Conservation (phyloP, 2,329 filamentous ascomycete genomes). For the Aotearoamyces nothofagi region DNA sequence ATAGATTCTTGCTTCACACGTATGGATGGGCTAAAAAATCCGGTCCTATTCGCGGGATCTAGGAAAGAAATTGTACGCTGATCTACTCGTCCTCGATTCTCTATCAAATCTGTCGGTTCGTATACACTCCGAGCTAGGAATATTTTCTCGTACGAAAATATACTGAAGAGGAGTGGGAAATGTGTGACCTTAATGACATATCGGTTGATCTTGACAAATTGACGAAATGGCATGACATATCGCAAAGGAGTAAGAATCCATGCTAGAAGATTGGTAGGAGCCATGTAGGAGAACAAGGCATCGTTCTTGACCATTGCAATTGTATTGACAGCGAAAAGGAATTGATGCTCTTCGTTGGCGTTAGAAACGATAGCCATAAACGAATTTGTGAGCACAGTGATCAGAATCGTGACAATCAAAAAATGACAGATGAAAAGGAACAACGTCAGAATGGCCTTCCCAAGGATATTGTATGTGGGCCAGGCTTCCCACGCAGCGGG, state of each 20-base stretch:
- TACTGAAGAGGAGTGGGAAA: constrained; percentile 71
- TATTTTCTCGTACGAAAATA: constrained; percentile 75
- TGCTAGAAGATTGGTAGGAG: constrained; percentile 79
- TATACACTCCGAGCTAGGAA: constrained; percentile 63
- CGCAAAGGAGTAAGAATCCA: constrained; percentile 78
- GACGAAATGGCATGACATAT: constrained; percentile 63
- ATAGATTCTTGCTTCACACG: constrained; percentile 75
- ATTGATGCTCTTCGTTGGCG: constrained; percentile 82
- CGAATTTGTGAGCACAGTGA: constrained; percentile 90
- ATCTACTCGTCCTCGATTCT: constrained; percentile 41
- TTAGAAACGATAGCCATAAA: constrained; percentile 94
- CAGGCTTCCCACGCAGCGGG: constrained; percentile 85
- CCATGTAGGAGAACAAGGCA: constrained; percentile 83
- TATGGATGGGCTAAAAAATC: constrained; percentile 58
- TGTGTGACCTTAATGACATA: constrained; percentile 84
- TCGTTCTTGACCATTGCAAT: constrained; percentile 99
- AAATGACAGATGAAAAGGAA: constrained; percentile 95
- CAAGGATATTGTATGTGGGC: constrained; percentile 62
- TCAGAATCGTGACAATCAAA: constrained; percentile 82
- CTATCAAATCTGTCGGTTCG: constrained; percentile 75
- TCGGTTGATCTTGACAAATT: constrained; percentile 78
- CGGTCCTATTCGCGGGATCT: constrained; percentile 37
- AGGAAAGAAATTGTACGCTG: constrained; percentile 38
- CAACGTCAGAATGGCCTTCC: constrained; percentile 58
- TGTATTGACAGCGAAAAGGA: constrained; percentile 89